A percentile compares a stretch with the other conserved stretches of the same genome.
phyloP scores from a whole-genome alignment of 1,284 basidiomycete genomes.

The Lentinus polychrous region DNA sequence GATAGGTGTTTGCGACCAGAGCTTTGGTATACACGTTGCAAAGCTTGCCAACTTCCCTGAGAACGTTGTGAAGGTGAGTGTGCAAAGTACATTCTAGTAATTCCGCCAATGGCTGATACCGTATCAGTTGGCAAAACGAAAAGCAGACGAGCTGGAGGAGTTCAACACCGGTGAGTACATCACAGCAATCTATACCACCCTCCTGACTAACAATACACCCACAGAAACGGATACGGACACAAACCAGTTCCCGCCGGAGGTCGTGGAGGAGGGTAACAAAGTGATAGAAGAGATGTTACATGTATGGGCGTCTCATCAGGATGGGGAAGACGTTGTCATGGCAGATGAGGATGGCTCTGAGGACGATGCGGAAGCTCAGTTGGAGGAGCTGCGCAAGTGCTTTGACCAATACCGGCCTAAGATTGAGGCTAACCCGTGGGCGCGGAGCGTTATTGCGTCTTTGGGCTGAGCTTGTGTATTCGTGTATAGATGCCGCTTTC shows the following conservation, averaged over 20 bases:
- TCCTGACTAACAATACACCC: constrained; percentile 18
- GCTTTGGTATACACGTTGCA: constrained; percentile 98
- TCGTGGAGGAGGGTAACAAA: constrained; percentile 72
- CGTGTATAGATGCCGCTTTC: too few relatives aligned
- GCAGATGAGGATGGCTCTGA: constrained; percentile 37
- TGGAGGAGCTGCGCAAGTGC: constrained; percentile 59
- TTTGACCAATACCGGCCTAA: constrained; percentile 61
- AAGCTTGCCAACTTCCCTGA: constrained; percentile 95
- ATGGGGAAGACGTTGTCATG: constrained; percentile 56
- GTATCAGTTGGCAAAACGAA: constrained; percentile 81
- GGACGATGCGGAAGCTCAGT: constrained; percentile 44
- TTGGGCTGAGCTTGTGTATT: constrained; percentile 9
- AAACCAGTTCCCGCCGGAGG: constrained; percentile 48
- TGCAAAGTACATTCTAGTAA: neutral
- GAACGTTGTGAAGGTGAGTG: constrained; percentile 77
- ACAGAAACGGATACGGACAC: constrained; percentile 16
- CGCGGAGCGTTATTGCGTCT: constrained; percentile 47
- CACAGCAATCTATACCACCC: constrained; percentile 15
- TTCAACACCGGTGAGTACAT: constrained; percentile 55
- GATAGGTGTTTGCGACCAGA: constrained; percentile 84
- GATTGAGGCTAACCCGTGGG: constrained; percentile 77
- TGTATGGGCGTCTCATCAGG: constrained; percentile 54
- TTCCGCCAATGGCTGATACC: neutral
- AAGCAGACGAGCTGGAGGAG: constrained; percentile 95
- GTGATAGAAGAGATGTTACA: constrained; percentile 78